Evolutionary conservation across 441 rosid genomes (phyloP).

Genomic region (Omphalea diandra): DNA sequence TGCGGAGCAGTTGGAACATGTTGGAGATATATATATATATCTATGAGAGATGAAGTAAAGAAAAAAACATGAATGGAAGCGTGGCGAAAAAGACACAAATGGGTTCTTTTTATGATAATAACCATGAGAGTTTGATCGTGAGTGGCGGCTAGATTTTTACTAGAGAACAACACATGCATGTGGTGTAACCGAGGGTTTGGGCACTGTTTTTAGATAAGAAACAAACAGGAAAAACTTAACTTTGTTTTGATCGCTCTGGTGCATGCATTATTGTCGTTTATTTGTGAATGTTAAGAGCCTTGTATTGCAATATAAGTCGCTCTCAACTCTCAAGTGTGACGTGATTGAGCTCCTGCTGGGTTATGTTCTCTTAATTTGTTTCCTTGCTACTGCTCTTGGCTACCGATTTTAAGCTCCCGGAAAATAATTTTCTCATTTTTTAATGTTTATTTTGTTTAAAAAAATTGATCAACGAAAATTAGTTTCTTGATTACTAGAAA

Average conservation of each 20-base stretch:
- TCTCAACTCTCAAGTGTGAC: constrained; percentile 2
- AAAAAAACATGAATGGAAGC: no score
- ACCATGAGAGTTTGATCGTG: neutral
- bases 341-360: neutral
- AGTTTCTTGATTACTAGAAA: no score
- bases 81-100: neutral
- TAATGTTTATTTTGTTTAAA: no score
- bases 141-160: constrained; percentile 24
- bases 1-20: neutral
- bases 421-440: no score
- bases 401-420: no score
- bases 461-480: no score
- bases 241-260: neutral
- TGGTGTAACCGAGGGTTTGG: constrained; percentile 10
- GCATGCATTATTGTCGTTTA: neutral
- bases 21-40: no score
- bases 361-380: no score
- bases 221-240: neutral
- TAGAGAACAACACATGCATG: neutral
- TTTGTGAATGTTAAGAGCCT: neutral
- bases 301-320: constrained; percentile 4
- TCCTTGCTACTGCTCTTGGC: no score
- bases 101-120: neutral
- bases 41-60: neutral
- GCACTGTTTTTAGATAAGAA: neutral